phyloP scores from a whole-genome alignment of 352 stramenopile species.

The Pythium brachiatum region DNA sequence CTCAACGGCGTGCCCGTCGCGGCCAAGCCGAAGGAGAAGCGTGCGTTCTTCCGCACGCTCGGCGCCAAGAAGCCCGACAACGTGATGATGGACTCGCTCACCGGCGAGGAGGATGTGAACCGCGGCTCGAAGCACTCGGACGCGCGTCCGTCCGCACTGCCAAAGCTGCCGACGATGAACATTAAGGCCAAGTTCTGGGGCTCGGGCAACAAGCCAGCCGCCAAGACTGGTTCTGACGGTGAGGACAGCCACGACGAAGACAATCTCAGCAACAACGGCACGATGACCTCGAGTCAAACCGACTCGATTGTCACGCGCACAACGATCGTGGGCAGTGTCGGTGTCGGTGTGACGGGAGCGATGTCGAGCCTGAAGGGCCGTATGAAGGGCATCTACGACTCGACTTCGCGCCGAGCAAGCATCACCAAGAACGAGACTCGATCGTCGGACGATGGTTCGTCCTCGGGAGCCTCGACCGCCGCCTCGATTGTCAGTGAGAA shows the following conservation, averaged over 20 bases:
- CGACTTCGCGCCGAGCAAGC: constrained; percentile 45
- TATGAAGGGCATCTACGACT: constrained; percentile 81
- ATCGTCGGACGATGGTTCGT: constrained; percentile 25
- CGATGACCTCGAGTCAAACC: constrained; percentile 39
- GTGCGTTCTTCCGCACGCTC: constrained; percentile 81
- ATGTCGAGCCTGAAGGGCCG: constrained; percentile 83
- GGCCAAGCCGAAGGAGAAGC: constrained; percentile 62
- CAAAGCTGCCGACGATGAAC: constrained; percentile 57
- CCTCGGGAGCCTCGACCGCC: constrained; percentile 22
- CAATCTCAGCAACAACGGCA: constrained; percentile 25
- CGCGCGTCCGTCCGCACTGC: constrained; percentile 55
- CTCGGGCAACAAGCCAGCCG: constrained; percentile 31
- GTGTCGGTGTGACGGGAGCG: constrained; percentile 61
- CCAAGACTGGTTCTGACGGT: constrained; percentile 54
- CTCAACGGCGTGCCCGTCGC: constrained; percentile 45
- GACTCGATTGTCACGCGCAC: constrained; percentile 57
- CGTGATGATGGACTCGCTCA: constrained; percentile 77
- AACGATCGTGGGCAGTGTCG: constrained; percentile 78
- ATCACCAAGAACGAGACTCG: constrained; percentile 47
- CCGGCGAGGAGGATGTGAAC: constrained; percentile 68
- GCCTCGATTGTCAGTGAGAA: constrained; percentile 3
- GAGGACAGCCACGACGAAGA: constrained; percentile 31
- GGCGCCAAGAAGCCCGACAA: constrained; percentile 60
- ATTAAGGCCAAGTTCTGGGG: constrained; percentile 79
- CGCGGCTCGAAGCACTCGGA: constrained; percentile 49